Percentiles rank a stretch among this genome's conserved stretches.
Evolutionary conservation across 2,329 filamentous ascomycete genomes (phyloP).

Genomic region (Sporothrix mexicana): DNA sequence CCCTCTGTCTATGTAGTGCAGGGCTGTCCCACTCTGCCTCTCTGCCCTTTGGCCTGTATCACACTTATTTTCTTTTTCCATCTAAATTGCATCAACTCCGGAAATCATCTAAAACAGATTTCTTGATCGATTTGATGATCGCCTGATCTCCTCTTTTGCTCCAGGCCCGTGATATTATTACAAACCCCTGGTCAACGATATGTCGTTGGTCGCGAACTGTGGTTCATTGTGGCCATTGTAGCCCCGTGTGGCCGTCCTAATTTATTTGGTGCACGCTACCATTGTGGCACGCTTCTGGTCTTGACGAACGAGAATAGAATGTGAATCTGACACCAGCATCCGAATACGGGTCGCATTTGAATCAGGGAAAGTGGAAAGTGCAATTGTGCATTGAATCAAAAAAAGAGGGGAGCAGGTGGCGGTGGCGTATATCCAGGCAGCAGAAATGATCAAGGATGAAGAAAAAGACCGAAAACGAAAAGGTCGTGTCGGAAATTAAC

Average conservation of each 20-base stretch:
- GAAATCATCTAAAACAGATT: neutral
- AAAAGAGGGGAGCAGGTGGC: neutral
- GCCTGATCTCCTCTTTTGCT: neutral
- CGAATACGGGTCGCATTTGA: neutral
- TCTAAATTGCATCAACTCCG: too few species aligned
- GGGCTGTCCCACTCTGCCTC: neutral
- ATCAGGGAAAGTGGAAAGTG: neutral
- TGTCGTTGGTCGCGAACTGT: conserved; percentile 1
- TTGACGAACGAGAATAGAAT: neutral
- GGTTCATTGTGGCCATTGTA: neutral
- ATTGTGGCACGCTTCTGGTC: neutral
- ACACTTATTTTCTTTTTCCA: conserved; percentile 17
- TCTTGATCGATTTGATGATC: too few species aligned
- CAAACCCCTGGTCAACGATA: neutral
- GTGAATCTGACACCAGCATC: conserved; percentile 9
- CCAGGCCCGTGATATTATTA: neutral
- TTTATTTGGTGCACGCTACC: conserved; percentile 6
- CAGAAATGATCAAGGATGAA: neutral
- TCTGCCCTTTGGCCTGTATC: neutral
- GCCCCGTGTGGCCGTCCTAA: neutral
- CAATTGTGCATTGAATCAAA: neutral
- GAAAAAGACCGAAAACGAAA: neutral
- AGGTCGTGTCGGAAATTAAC: neutral
- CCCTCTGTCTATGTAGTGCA: neutral
- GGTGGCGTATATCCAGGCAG: neutral